Base-by-base conservation (phyloP, 306 rosid genomes). In the Alnus glutinosa region DNA sequence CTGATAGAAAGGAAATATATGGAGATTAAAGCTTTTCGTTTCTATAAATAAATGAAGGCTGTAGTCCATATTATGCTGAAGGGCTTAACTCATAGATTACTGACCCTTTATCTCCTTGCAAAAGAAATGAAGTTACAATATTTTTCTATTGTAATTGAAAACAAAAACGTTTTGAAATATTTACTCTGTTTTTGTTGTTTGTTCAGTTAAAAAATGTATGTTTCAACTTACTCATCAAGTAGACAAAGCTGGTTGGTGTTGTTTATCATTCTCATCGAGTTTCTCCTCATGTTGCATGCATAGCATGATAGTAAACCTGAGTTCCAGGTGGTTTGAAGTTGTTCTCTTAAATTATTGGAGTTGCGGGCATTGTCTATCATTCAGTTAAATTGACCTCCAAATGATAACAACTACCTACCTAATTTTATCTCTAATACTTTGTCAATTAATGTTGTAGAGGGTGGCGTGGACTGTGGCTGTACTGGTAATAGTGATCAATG, bases 401-500 rank as follows among this genome's bases (percentile, higher is more conserved):
- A 34, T 5, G n/a, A 63, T 34, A 63, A 12, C 3, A 14, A 36
- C 4, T 63, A 66, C 50, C 44, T 57, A 1, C 68, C 57, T 15
- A 42, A 49, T 11, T 68, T 32, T 23, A 30, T 55, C 36, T 52
- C 73, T 82, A 71, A 85, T 58, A 4, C 64, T 62, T 59, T 76
- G 72, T 70, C 69, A 11, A 51, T 76, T 71, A 67, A 16, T 67
- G 69, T 68, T 85, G 89, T 73, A 93, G 97, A 92, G 88, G 79
- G 90, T 86, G 70, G 96, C 96, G 7, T 92, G 97, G 97, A 89
- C 90, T 49, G 83, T 92, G 85, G 96, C 97, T 48, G 92, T 82
- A 66, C 84, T 90, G 82, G 89, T 92, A 82, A 89, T 92, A 44
- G 86, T 90, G 78, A 92, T 92, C 72, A 92, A 92, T 83, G 97